phyloP scores from a whole-genome alignment of 2,329 filamentous ascomycete species.

The Stagonosporopsis cucurbitacearum region DNA sequence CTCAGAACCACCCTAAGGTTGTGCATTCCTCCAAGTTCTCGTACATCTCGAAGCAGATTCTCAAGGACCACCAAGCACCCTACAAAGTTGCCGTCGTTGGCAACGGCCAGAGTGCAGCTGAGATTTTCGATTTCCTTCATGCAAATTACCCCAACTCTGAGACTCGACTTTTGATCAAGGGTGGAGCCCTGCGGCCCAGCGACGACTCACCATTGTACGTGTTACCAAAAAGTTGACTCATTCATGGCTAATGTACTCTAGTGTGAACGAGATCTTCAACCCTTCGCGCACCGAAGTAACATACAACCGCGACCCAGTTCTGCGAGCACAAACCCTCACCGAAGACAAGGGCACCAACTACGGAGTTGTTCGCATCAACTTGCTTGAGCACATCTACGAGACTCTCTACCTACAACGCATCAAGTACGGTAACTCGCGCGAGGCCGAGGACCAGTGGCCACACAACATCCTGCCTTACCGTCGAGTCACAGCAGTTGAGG shows the following conservation, averaged over 20 bases:
- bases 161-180: conserved; percentile 80
- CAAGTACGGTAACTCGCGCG: conserved; percentile 60
- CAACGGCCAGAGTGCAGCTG: conserved; percentile 89
- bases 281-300: conserved; percentile 81
- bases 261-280: conserved; percentile 96
- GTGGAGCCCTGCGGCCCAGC: conserved; percentile 82
- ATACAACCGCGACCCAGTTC: conserved; percentile 69
- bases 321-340: conserved; percentile 67
- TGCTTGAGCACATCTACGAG: conserved; percentile 89
- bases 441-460: conserved; percentile 76
- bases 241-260: conserved; percentile 50
- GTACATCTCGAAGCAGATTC: conserved; percentile 65
- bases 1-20: conserved; percentile 72
- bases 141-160: conserved; percentile 79
- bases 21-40: conserved; percentile 91
- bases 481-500: conserved; percentile 68
- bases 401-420: conserved; percentile 86
- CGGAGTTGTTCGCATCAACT: conserved; percentile 86
- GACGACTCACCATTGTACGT: conserved; percentile 95
- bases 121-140: conserved; percentile 92
- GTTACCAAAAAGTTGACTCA: not conserved
- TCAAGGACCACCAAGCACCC: conserved; percentile 61
- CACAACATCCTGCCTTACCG: conserved; percentile 78
- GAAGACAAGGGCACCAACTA: conserved; percentile 90
- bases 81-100: conserved; percentile 86